Evolutionary conservation across 768 basidiomycete genomes (phyloP), one percentile per base, ranked within the genome.

Genomic region (Chalciporus sphaerocephalus): DNA sequence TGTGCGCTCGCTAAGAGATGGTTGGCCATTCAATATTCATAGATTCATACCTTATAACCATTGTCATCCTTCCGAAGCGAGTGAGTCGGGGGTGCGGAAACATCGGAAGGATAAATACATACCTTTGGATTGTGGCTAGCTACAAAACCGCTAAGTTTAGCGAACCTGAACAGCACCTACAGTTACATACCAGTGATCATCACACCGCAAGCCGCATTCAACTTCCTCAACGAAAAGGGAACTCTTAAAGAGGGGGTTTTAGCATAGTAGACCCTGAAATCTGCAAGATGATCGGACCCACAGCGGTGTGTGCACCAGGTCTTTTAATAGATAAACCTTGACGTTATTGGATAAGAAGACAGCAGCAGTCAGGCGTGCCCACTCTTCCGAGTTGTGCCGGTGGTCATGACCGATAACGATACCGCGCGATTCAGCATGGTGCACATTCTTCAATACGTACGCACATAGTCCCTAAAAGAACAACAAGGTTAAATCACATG

Each of bases 71-170:
- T 39, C 18, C 28, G 41, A 33, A 6, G 50, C n/a, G 30, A 32
- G 27, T 28, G 28, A 23, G 43, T 53, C 18, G 48, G 40, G 13
- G 41, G 21, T 33, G 21, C 16, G 24, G 38, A n/a, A 28, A 24
- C 22, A 55, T 13, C 11, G 7, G 23, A 12, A 16, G 40, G 15
- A 40, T 16, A 23, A 38, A 21, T n/a, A 4, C n/a, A 30, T 54
- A 83, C 87, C 79, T 90, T 92, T 0, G 91, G 92, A 59, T 94
- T 94, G 57, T 94, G 92, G 50, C 85, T 87, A 3, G 90, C 89
- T 84, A 46, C 1, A 51, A 30, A 35, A 40, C 46, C 4, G 50
- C 41, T 41, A 21, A 40, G 28, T 15, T 44, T 36, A 11, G 27
- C 28, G 6, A 15, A 41, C 41, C 15, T 24, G 15, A 15, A 40